A percentile compares a stretch with the other conserved stretches of the same genome.
Evolutionary conservation across 495 filamentous ascomycete genomes (phyloP).

Genomic region (Neurospora terricola): DNA sequence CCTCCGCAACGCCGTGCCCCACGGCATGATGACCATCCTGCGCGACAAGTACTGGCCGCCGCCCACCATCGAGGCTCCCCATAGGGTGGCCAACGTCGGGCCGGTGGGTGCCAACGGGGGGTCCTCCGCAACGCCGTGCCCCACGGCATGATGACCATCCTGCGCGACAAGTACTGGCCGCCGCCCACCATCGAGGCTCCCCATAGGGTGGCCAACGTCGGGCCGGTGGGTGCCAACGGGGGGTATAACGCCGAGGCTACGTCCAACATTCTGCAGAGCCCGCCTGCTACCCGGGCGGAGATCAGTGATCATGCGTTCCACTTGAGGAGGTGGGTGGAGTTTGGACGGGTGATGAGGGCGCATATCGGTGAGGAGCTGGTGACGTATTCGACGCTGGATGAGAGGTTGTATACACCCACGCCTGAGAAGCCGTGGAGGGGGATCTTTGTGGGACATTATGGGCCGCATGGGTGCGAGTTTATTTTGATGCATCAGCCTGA

Average conservation of each 20-base stretch:
- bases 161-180: constrained; percentile 56
- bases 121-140: constrained; percentile 32
- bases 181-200: constrained; percentile 55
- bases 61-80: constrained; percentile 48
- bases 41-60: constrained; percentile 64
- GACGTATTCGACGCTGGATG: constrained; percentile 69
- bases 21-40: constrained; percentile 27
- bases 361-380: constrained; percentile 54
- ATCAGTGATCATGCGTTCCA: constrained; percentile 58
- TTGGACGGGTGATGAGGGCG: constrained; percentile 12
- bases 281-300: constrained; percentile 36
- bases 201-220: constrained; percentile 36
- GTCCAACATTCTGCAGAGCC: constrained; percentile 10
- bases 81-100: constrained; percentile 36
- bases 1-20: constrained; percentile 31
- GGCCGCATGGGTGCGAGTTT: constrained; percentile 81
- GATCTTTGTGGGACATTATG: constrained; percentile 88
- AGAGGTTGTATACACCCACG: constrained; percentile 64
- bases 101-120: constrained; percentile 21
- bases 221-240: constrained; percentile 15
- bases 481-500: constrained; percentile 67
- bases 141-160: constrained; percentile 25
- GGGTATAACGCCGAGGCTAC: constrained; percentile 18
- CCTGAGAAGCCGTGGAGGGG: constrained; percentile 72
- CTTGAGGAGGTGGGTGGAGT: constrained; percentile 60